Base-by-base conservation (phyloP, 306 rosid genomes). In the Hylodesmum podocarpum region DNA sequence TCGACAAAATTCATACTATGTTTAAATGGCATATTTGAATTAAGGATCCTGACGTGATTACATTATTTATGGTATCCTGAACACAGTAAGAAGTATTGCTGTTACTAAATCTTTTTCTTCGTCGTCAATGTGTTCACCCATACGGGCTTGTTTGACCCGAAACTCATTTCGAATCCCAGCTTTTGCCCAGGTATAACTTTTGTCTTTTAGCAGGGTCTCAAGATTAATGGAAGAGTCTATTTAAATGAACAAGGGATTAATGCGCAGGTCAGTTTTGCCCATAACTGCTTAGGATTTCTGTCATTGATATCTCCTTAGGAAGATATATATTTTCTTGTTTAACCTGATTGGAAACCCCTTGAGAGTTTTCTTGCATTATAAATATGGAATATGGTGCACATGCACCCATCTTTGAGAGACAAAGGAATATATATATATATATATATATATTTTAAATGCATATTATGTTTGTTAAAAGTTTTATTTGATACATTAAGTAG, bases 211-310 rank as follows among this genome's bases (percentile, higher is more conserved):
- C 84, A 92, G 92, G 93, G 87, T 50, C 80, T 88, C 16, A 89
- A 92, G 68, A 90, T 90, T 73, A 81, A 83, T 28, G 98, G 98
- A 15, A 86, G 97, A 78, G 46, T 94, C 51, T 95, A 92, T 85
- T 51, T 95, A 66, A 95, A 89, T 77, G 91, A 89, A 66, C 97
- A 90, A 67, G 98, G 98, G 61, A 90, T 95, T 46, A 94, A 95
- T 81, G 97, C 97, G 9, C 98, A 92, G 98, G 98, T 94, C 79
- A 53, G 73, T 73, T 76, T 70, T 58, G 19, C 25, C 33, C 25
- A 24, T 24, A 8, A 28, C 37, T 4, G 22, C 11, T 55, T 66
- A 9, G 14, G 58, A 54, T 53, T 70, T 65, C n/a, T 58, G 21
- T 24, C 8, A 29, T 3, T 55, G 36, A 8, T 5, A 37, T 29